Base-by-base conservation (phyloP, 371 early-diverging fungal genomes). In the Gilbertella persicaria region DNA sequence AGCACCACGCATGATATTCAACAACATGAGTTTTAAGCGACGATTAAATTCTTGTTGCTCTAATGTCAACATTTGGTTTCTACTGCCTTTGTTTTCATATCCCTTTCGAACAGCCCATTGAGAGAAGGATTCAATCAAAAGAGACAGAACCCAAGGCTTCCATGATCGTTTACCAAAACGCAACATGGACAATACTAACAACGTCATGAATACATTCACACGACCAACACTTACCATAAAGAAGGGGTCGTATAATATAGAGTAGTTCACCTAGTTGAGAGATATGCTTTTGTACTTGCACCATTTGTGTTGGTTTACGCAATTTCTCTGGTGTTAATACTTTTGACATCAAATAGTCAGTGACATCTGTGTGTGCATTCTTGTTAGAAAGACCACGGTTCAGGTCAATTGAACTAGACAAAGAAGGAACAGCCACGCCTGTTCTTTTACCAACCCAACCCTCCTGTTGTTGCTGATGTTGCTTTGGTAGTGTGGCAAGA, bases 91-190 rank as follows among this genome's bases (percentile, higher is more conserved):
- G 19, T 58, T 58, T 43, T 64, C 54, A 45, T 66, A 70, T 4
- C 65, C 66, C 43, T 69, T 56, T 14, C 54, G 62, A 8, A 79
- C 57, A 17, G 77, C 58, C 16, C 58, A 26, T 33, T 84, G 71
- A 9, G 89, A 83, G 2, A 64, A 52, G 16, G 84, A 25, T 55
- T 97, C 98, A 30, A 92, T 62, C 0, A 78, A 56, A 28, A 95
- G 53, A 0, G 96, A 95, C 6, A 90, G 29, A 17, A 89, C 60
- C 93, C 94, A 95, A 5, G 98, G 96, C 44, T 79, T 79, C 91
- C 93, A 96, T 10, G 91, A 86, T 40, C 79, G 62, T 50, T 58
- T 65, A 10, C 95, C 96, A 54, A 79, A 89, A 47, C 80, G 81
- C 56, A 86, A 78, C 40, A 95, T 79, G 4, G 87, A 82, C 23